Evolutionary conservation across 2,329 filamentous ascomycete species (phyloP), one percentile per base, ranked within the genome.

Genomic region (Fusarium sp.): DNA sequence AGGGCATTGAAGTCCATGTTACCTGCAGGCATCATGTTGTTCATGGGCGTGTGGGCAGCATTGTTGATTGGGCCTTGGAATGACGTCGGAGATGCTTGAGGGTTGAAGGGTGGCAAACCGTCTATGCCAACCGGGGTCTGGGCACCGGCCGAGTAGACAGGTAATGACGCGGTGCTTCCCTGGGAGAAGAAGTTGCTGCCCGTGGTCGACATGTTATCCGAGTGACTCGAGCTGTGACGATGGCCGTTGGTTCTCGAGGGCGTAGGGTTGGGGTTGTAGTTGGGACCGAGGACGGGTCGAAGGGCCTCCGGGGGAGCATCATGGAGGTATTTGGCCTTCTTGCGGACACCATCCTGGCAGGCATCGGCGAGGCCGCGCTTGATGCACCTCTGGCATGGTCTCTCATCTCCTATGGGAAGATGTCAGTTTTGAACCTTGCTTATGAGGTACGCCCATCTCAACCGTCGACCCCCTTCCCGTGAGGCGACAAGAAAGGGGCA

Each of bases 261-360:
- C 80, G 85, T 81, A 77, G 83, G 84, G 82, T 82, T 87, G 79
- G 89, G 89, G 79, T 93, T 94, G 78, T 90, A 93, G 71, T 88
- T 91, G 34, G 92, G 90, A 6, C 92, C 92, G 57, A 96, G 88
- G 47, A 96, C 94, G n/a, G 95, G 94, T 80, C 96, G 90, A 71
- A 98, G 87, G 54, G 95, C 95, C 81, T 97, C 95, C 62, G 94
- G 91, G 38, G 96, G 95, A 29, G 96, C 95, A 87, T 98, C 96
- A 80, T 98, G 95, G 66, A 99, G 93, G 83, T 99, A 99, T 83
- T 99, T 99, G 62, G 96, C 96, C 88, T 98, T 99, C 84, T 99
- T 99, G 73, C 96, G 93, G 61, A 98, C 95, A 63, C 96, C 96
- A 81, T 99, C 96, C 82, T 98, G 95, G 80, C 96, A 99, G 70